Percentiles rank a stretch among this genome's conserved stretches.
phyloP scores from a whole-genome alignment of 2,329 filamentous ascomycete species.

The Penicillium sp. region DNA sequence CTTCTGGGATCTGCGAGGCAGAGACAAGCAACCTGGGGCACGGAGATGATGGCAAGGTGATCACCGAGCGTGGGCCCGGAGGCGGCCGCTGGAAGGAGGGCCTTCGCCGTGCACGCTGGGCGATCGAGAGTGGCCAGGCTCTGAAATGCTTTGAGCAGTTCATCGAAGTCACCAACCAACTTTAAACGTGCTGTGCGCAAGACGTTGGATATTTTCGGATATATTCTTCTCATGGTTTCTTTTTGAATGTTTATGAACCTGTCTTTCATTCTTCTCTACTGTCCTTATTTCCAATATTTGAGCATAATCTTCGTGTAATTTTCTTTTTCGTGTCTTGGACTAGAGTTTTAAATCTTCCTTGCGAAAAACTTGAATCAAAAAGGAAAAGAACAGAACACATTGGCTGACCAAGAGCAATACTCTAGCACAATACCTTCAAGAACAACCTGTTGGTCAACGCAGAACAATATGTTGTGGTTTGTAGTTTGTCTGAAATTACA shows the following conservation, averaged over 20 bases:
- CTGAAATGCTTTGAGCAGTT: constrained; percentile 81
- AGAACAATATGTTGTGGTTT: neutral
- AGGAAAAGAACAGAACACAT: too few relatives aligned
- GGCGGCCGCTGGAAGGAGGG: constrained; percentile 95
- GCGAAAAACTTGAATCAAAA: neutral
- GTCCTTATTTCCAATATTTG: neutral
- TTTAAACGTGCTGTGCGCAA: constrained; percentile 24
- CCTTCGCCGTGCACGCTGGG: constrained; percentile 83
- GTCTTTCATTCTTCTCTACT: neutral
- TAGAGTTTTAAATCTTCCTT: neutral
- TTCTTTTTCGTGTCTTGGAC: neutral
- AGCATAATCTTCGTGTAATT: neutral
- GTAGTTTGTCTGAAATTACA: neutral
- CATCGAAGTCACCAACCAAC: constrained; percentile 75
- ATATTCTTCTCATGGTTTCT: neutral
- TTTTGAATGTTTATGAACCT: neutral
- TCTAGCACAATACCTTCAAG: neutral
- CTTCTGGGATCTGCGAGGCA: constrained; percentile 83
- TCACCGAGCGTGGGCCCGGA: constrained; percentile 81
- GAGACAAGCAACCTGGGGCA: constrained; percentile 78
- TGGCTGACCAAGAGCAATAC: neutral
- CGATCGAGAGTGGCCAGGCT: constrained; percentile 83
- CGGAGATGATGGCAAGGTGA: constrained; percentile 78
- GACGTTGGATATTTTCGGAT: neutral
- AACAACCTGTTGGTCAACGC: neutral